Conservation (phyloP, 2,329 filamentous ascomycete genomes). For the Orbilia quercus region DNA sequence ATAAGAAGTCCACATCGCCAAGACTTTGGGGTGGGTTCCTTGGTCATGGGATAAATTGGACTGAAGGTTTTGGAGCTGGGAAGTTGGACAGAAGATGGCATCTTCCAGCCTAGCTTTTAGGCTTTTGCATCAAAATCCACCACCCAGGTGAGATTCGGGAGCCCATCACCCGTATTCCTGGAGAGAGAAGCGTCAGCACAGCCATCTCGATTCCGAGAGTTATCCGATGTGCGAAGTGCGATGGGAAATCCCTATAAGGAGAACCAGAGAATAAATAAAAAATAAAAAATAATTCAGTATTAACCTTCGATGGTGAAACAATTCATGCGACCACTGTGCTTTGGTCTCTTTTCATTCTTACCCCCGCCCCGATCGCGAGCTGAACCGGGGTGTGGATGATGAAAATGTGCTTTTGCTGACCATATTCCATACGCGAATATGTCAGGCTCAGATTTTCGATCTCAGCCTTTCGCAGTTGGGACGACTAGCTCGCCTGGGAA, state of each 20-base stretch:
- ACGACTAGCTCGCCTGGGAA: slow-evolving; percentile 39
- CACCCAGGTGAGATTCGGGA: slow-evolving; percentile 14
- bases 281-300: too few relatives aligned
- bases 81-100: slow-evolving; percentile 29
- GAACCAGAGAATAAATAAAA: slow-evolving; percentile 23
- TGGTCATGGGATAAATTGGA: slow-evolving; percentile 55
- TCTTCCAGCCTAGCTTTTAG: slow-evolving; percentile 28
- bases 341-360: slow-evolving; percentile 19
- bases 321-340: slow-evolving; percentile 42
- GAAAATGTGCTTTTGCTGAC: slow-evolving; percentile 34
- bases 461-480: slow-evolving; percentile 54
- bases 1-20: slow-evolving; percentile 51
- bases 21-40: slow-evolving; percentile 49
- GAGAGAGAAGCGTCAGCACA: slow-evolving; percentile 22
- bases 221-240: slow-evolving; percentile 55
- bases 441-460: slow-evolving; percentile 36
- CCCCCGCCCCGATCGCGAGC: slow-evolving; percentile 26
- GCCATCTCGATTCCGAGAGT: slow-evolving; percentile 36
- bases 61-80: slow-evolving; percentile 16
- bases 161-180: slow-evolving; percentile 18
- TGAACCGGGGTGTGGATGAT: slow-evolving; percentile 5
- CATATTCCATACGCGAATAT: slow-evolving; percentile 40
- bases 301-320: slow-evolving; percentile 11
- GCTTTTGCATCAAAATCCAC: slow-evolving; percentile 41
- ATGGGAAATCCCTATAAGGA: slow-evolving; percentile 55